phyloP scores from a whole-genome alignment of 176 grass and related monocot genomes.

The Rhipidocladum racemiflorum region DNA sequence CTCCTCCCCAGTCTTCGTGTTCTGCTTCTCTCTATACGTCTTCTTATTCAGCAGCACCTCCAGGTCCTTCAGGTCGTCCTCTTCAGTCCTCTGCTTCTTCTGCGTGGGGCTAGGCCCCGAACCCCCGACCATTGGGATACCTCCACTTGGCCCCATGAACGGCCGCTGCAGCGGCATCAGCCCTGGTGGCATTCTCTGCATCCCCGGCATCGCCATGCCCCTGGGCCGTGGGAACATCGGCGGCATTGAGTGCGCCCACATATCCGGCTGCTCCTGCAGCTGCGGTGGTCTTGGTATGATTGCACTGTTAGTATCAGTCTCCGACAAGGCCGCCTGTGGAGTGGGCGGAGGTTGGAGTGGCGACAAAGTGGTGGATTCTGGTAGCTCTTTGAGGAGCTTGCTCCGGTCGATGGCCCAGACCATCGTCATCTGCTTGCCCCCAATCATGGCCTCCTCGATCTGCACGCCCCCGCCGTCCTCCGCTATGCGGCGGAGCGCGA shows the following conservation, averaged over 20 bases:
- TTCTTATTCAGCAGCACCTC: conserved; percentile 83
- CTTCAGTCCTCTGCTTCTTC: conserved; percentile 66
- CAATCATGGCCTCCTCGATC: conserved; percentile 77
- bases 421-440: conserved; percentile 79
- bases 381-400: conserved; percentile 91
- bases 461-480: conserved; percentile 79
- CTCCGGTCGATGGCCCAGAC: conserved; percentile 92
- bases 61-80: conserved; percentile 91
- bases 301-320: conserved; percentile 38
- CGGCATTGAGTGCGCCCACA: conserved; percentile 76
- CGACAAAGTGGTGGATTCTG: conserved; percentile 52
- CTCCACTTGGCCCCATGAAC: conserved; percentile 42
- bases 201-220: conserved; percentile 50
- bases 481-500: conserved; percentile 71
- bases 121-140: conserved; percentile 37
- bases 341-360: conserved; percentile 31
- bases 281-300: conserved; percentile 50
- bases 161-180: conserved; percentile 66
- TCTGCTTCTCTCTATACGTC: conserved; percentile 86
- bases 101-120: conserved; percentile 23
- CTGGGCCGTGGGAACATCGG: conserved; percentile 74
- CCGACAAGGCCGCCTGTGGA: conserved; percentile 8
- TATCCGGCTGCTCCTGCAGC: conserved; percentile 39
- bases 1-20: conserved; percentile 94
- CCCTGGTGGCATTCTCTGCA: conserved; percentile 61